Base-by-base conservation (phyloP, 257 asterid species). In the Solanum bulbocastanum region DNA sequence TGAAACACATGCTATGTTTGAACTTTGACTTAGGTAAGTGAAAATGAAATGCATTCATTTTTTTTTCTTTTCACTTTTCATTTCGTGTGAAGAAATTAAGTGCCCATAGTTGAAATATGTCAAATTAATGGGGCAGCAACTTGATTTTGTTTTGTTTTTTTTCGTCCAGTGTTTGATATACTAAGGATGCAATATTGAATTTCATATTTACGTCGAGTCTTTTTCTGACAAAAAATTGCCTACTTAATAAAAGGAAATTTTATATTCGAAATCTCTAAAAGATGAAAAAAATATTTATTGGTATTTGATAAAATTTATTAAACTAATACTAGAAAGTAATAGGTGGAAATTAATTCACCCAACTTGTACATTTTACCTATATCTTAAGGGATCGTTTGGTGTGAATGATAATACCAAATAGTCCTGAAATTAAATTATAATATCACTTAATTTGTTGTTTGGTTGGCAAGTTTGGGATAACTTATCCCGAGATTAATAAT, bases 341-440 rank as follows among this genome's bases (percentile, higher is more conserved):
- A 23, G 14, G 89, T 88, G 87, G 90, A 91, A 86, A 81, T 88
- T 69, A 91, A 91, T 91, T 92, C 71, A 86, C 72, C 92, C 91
- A 90, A 62, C 78, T 62, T 62, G 76, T 84, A 42, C 65, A 62
- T 75, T 35, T 40, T 62, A 15, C 39, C 22, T 13, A 13, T n/a
- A 58, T 68, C 78, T 27, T 87, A 89, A 89, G 89, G 30, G 30
- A n/a, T 30, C 30, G 30, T 30, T 30, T 30, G 30, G 30, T 30
- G 30, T 30, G 30, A 30, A 30, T 1, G 30, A 30, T 30, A 30
- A 30, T 30, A 30, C 30, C 30, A 30, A 30, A 1, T 30, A 30
- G 30, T 30, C 30, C 30, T 30, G 30, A 30, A 1, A 30, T 1
- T 30, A 30, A 30, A 30, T 30, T 30, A 30, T 30, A 30, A 30